A percentile compares a stretch with the other conserved stretches of the same genome.
phyloP scores from a whole-genome alignment of 1,284 basidiomycete species.

The Testicularia cyperi region DNA sequence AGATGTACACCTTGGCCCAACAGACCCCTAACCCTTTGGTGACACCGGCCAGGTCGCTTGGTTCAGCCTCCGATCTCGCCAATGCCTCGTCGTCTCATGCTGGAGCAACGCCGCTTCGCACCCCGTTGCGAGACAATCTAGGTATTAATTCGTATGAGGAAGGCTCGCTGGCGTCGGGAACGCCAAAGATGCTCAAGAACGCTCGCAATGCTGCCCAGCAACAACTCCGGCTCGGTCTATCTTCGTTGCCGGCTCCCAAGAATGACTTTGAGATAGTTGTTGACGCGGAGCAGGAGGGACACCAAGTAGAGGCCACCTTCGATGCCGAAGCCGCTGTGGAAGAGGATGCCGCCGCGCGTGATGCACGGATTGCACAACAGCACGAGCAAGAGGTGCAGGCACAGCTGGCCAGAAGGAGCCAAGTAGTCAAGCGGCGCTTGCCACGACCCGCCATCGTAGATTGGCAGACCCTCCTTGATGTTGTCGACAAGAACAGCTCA shows the following conservation, averaged over 20 bases:
- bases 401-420: constrained; percentile 73
- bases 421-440: constrained; percentile 77
- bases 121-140: constrained; percentile 86
- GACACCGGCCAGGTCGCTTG: constrained; percentile 64
- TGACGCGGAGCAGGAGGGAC: constrained; percentile 63
- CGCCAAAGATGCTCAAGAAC: constrained; percentile 40
- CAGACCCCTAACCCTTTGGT: constrained; percentile 95
- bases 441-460: constrained; percentile 86
- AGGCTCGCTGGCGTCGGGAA: constrained; percentile 16
- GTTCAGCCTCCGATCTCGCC: constrained; percentile 1
- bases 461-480: constrained; percentile 67
- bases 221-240: constrained; percentile 78
- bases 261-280: constrained; percentile 96
- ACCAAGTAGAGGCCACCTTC: constrained; percentile 1
- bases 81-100: constrained; percentile 1
- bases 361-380: constrained; percentile 72
- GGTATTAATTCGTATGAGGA: constrained; percentile 70
- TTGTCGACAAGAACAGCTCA: constrained; percentile 19
- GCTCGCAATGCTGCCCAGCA: constrained; percentile 31
- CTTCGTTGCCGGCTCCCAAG: constrained; percentile 83
- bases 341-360: constrained; percentile 84
- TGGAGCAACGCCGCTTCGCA: constrained; percentile 73
- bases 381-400: constrained; percentile 73
- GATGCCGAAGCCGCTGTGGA: constrained; percentile 15
- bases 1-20: no score